Percentiles rank a stretch among this genome's conserved stretches.
phyloP scores from a whole-genome alignment of 2,329 filamentous ascomycete genomes.

The Diaporthe longicolla region DNA sequence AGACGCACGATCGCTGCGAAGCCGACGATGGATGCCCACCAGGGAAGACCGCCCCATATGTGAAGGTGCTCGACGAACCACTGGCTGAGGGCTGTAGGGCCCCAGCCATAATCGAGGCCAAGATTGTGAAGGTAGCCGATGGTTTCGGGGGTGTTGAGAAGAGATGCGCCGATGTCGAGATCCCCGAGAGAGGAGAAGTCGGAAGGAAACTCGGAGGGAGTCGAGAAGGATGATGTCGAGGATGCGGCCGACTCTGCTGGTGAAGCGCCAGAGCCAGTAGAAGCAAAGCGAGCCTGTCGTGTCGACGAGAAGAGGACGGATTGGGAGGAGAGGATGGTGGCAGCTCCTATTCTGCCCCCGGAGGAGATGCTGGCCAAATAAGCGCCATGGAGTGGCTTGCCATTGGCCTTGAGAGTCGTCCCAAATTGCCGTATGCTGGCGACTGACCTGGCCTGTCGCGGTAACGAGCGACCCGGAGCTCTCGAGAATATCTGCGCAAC shows the following conservation, averaged over 20 bases:
- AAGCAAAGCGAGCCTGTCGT: constrained; percentile 48
- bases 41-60: constrained; percentile 80
- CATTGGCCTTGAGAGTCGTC: constrained; percentile 48
- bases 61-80: constrained; percentile 87
- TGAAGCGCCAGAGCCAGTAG: constrained; percentile 45
- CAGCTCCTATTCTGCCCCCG: constrained; percentile 45
- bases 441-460: constrained; percentile 33
- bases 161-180: constrained; percentile 54
- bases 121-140: constrained; percentile 87
- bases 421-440: constrained; percentile 48
- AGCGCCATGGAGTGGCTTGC: constrained; percentile 23
- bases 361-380: constrained; percentile 30
- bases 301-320: constrained; percentile 41
- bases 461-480: constrained; percentile 41
- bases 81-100: constrained; percentile 80
- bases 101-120: constrained; percentile 90
- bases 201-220: constrained; percentile 38
- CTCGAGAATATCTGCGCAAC: constrained; percentile 38
- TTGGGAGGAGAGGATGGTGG: constrained; percentile 42
- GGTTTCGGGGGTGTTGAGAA: constrained; percentile 76
- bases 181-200: constrained; percentile 52
- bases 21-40: constrained; percentile 82
- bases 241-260: constrained; percentile 38
- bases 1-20: constrained; percentile 76
- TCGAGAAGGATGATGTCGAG: constrained; percentile 44